Percentiles rank a stretch among this genome's conserved stretches.
Evolutionary conservation across 2,329 filamentous ascomycete genomes (phyloP).

Genomic region (Falciphora oryzae): DNA sequence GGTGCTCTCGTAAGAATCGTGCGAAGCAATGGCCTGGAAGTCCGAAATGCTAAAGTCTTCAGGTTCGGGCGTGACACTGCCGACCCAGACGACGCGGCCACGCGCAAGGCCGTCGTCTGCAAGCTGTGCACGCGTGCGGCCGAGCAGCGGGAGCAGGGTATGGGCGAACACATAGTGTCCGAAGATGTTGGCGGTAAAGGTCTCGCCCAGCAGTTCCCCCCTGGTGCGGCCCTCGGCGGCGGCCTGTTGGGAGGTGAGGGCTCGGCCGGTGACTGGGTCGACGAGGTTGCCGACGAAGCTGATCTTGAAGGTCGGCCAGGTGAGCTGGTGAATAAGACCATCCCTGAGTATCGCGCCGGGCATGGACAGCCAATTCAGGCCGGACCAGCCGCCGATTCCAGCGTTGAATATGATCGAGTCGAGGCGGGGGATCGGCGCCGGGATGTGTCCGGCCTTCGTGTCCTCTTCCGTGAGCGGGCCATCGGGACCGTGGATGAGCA

Average conservation of each 20-base stretch:
- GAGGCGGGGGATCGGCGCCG: slow-evolving; percentile 56
- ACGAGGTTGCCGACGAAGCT: slow-evolving; percentile 43
- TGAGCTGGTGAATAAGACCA: slow-evolving; percentile 61
- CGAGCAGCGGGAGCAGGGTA: slow-evolving; percentile 69
- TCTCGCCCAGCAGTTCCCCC: slow-evolving; percentile 64
- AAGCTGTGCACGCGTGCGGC: slow-evolving; percentile 31
- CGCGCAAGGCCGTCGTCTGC: slow-evolving; percentile 29
- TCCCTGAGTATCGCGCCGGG: slow-evolving; percentile 46
- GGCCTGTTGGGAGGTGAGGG: slow-evolving; percentile 34
- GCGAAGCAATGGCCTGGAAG: slow-evolving; percentile 57
- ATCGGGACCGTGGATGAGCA: slow-evolving; percentile 38
- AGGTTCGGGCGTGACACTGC: slow-evolving; percentile 67
- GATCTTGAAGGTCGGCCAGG: slow-evolving; percentile 74
- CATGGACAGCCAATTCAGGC: slow-evolving; percentile 63
- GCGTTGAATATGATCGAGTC: slow-evolving; percentile 82
- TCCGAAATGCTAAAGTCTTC: slow-evolving; percentile 52
- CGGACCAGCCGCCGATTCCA: slow-evolving; percentile 79
- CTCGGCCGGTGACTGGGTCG: slow-evolving; percentile 35
- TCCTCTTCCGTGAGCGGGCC: slow-evolving; percentile 31
- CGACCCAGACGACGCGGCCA: slow-evolving; percentile 80
- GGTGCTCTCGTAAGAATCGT: slow-evolving; percentile 71
- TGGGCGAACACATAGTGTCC: slow-evolving; percentile 90
- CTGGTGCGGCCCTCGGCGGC: slow-evolving; percentile 23
- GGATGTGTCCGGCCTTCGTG: slow-evolving; percentile 23
- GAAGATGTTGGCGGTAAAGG: slow-evolving; percentile 91